Percentiles rank a stretch among this genome's conserved stretches.
Conservation (phyloP, 2,329 filamentous ascomycete species). For the Dothiorella sarmentorum region DNA sequence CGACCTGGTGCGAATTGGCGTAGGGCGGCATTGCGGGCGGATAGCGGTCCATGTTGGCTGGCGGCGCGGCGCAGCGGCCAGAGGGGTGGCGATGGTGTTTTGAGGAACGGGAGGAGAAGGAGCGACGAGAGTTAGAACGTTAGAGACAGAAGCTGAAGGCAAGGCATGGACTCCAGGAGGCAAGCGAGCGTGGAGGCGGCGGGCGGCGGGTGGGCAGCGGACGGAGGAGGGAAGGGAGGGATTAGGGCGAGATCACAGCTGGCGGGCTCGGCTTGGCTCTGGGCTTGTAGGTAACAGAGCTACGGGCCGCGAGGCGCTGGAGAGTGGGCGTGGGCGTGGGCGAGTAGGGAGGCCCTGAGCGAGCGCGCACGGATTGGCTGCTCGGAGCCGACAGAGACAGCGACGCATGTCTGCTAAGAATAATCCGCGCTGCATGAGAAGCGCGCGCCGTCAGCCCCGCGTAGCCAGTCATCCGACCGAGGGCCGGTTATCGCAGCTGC, state of each 20-base stretch:
- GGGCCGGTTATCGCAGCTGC: background rate
- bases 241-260: constrained; percentile 9
- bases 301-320: background rate
- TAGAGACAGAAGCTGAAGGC: constrained; percentile 16
- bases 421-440: constrained; percentile 12
- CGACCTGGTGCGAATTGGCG: constrained; percentile 4
- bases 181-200: constrained; percentile 14
- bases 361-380: constrained; percentile 10
- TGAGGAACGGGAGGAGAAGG: background rate
- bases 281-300: background rate
- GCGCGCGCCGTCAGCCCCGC: constrained; percentile 9
- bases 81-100: background rate
- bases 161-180: constrained; percentile 10
- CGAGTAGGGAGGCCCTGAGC: constrained; percentile 11
- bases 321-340: background rate
- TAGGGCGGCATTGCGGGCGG: constrained; percentile 11
- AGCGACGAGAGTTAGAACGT: constrained; percentile 16
- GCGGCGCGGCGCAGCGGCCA: background rate
- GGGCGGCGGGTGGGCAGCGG: constrained; percentile 1
- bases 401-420: constrained; percentile 10
- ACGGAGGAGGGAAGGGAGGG: constrained; percentile 13
- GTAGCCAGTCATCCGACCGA: constrained; percentile 14
- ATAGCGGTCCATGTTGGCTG: constrained; percentile 12
- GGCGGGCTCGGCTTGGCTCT: background rate
- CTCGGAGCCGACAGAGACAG: constrained; percentile 11